Base-by-base conservation (phyloP, 2,329 filamentous ascomycete genomes). In the Gaeumannomyces sp. region DNA sequence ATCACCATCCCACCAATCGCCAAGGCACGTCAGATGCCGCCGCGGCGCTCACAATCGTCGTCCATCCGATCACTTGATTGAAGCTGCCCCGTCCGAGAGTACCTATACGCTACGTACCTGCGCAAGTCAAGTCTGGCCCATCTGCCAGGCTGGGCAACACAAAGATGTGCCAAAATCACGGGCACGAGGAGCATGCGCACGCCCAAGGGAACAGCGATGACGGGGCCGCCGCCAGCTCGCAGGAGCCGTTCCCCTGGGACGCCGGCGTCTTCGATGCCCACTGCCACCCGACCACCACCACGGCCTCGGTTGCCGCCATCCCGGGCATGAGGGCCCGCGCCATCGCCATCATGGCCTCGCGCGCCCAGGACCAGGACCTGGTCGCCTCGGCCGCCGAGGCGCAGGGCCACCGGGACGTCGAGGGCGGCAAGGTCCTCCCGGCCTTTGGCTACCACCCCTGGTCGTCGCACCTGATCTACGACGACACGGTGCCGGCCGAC, bases 361-460 rank as follows among this genome's bases (percentile, higher is more conserved):
- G 91, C 64, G 81, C 81, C 0, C 84, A 93, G 72, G 91, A 95
- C 73, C 91, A 94, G 75, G 78, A 87, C 14, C 85, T 94, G 50
- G 90, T 94, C 22, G 81, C 83, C 53, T 74, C 83, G 56, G 80
- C 89, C 33, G 88, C 89, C 35, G 77, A 80, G 4, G 71, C 78
- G 19, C 80, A 87, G 70, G 83, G 84, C 50, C 45, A 53, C 45
- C 16, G 59, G 50, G 2, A 29, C 50, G 45, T 14, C 19, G 28
- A 63, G 27, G 72, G 67, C 64, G 70, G 3, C 25, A 73, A 71
- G 25, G 68, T 81, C 63, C 71, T 94, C 4, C 89, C 91, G 0
- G 86, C 87, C n/a, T 94, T 93, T 76, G 91, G 91, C 27, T 93
- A 91, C 90, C 91, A 95, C 73, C 91, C 91, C 1, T 95, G 91